Base-by-base conservation (phyloP, 805 yeast genomes). In the Phaffomyces thermotolerans region DNA sequence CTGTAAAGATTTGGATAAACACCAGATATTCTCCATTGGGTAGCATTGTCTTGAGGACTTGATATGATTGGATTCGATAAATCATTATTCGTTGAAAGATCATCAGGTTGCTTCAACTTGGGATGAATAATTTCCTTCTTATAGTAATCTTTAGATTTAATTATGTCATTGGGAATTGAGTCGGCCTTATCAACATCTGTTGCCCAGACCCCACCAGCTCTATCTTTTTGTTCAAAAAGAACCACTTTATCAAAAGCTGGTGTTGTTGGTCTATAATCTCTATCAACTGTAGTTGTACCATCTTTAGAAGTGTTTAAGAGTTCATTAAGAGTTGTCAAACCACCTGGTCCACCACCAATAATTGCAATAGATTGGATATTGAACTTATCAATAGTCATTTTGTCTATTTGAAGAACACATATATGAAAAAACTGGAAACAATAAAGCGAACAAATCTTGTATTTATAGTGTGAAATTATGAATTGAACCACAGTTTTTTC, bases 131-230 rank as follows among this genome's bases (percentile, higher is more conserved):
- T 54, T 17, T 54, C 57, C 2, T 69, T 68, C 22, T 58, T 49
- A 41, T 61, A 48, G 47, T 68, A 67, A 4, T 53, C 48, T 8
- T 53, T 60, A 4, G 41, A n/a, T 25, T 63, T 55, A 29, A 63
- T 46, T 2, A 61, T 17, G 3, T 58, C 56, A 24, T 61, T 60
- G 3, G 50, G 48, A 14, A 42, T 27, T 2, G 5, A 24, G 39
- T 56, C 60, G 4, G 57, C 49, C 8, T 42, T 23, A 20, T 52
- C 51, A 22, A 55, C 31, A 13, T 46, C 47, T 2, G 65, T 54
- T 29, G 55, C 50, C 74, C 75, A 71, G 15, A 67, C 64, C 14
- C 75, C 76, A 18, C 75, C 76, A 27, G 69, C 60, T 22, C 42
- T 42, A 8, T 50, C 40, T 37, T 65, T 66, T 37, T 67, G 72